Evolutionary conservation across 2,329 filamentous ascomycete species (phyloP).

Genomic region (Taxawa tesnikishii): DNA sequence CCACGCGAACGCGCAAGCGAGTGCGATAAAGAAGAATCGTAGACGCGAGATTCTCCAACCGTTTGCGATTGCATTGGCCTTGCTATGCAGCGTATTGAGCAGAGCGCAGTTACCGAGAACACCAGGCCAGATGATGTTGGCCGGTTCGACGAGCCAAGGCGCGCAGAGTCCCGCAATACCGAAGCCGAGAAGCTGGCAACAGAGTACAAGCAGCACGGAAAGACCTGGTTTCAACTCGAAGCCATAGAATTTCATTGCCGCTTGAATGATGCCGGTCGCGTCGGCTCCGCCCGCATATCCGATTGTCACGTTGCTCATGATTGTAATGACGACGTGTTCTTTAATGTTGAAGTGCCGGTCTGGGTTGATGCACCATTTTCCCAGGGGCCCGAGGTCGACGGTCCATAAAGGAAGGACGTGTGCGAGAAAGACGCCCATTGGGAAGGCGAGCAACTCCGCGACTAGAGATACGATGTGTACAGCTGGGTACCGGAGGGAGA

Average conservation of each 20-base stretch:
- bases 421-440: constrained; percentile 72
- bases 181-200: constrained; percentile 77
- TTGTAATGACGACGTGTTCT: constrained; percentile 31
- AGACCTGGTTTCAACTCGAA: constrained; percentile 67
- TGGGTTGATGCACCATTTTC: constrained; percentile 15
- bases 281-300: constrained; percentile 47
- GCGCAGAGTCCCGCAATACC: constrained; percentile 73
- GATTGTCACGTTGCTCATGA: constrained; percentile 32
- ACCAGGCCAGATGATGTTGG: constrained; percentile 84
- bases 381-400: constrained; percentile 41
- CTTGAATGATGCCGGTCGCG: constrained; percentile 51
- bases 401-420: constrained; percentile 45
- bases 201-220: constrained; percentile 71
- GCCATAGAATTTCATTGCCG: constrained; percentile 81
- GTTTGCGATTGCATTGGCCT: constrained; percentile 68
- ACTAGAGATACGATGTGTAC: constrained; percentile 84
- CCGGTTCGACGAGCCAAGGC: constrained; percentile 70
- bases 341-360: constrained; percentile 16
- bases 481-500: constrained; percentile 79
- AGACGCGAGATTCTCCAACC: constrained; percentile 56
- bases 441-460: constrained; percentile 72
- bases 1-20: constrained; percentile 59
- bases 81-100: constrained; percentile 68
- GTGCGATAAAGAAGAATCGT: constrained; percentile 71
- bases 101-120: constrained; percentile 81